Evolutionary conservation across 352 stramenopile genomes (phyloP), one percentile per base, ranked within the genome.

Genomic region (Pythium aquatile): DNA sequence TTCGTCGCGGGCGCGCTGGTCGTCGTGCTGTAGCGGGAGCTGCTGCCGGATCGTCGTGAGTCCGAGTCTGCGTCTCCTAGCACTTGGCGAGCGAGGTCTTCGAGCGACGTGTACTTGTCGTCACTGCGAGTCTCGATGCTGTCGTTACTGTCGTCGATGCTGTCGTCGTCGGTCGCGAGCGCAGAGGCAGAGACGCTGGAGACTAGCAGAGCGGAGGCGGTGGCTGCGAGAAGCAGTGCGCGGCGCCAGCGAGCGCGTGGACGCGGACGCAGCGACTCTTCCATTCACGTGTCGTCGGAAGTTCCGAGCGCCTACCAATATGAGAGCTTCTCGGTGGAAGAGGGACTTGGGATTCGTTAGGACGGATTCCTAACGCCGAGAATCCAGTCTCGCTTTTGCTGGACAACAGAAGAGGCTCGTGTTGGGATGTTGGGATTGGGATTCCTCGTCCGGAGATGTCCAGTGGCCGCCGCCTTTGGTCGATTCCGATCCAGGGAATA

Each of bases 121-220:
- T 47, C 4, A 14, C 46, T 52, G 6, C 46, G 20, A 24, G 16
- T 10, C 24, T 52, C 20, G 5, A 20, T 13, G 46, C 20, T 32
- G 46, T 51, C n/a, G 44, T 46, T n/a, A n/a, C 39, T 46, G 39
- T 47, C 40, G 40, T 47, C 40, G 37, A n/a, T n/a, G 17, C 37
- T 42, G 40, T 47, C 40, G 17, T 47, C 40, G 40, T 47, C 13
- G 8, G 9, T 20, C 40, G 40, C 40, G 40, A 47, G 17, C 40
- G 40, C 16, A 5, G 40, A 26, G 14, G 40, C 40, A 10, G 40
- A 47, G 14, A 26, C 40, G 17, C 40, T 20, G 16, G 40, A 3
- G 2, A 16, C 7, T 5, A 47, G 40, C 40, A 47, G 40, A 20
- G 40, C 40, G 3, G 40, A 26, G 5, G 40, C 17, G 5, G 40